phyloP scores from a whole-genome alignment of 176 grass and related monocot genomes.

The Musa acuminata region DNA sequence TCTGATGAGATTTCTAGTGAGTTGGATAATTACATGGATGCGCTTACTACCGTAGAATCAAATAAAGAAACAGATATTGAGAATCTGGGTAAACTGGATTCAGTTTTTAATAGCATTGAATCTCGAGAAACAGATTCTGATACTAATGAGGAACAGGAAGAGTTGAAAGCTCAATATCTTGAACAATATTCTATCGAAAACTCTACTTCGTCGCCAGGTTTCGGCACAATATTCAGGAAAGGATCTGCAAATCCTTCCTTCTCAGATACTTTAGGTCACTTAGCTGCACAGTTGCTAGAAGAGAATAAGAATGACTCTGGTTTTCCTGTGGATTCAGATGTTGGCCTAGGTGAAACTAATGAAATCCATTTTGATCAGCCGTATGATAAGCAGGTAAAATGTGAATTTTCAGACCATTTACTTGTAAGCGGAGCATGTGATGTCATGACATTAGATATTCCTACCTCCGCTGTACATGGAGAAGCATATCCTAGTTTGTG shows the following conservation, averaged over 20 bases:
- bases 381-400: no score
- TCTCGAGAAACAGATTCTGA: conserved; percentile 27
- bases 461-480: background rate
- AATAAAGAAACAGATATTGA: conserved; percentile 57
- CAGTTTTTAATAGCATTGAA: conserved; percentile 3
- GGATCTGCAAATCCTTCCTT: conserved; percentile 1
- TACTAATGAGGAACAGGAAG: conserved; percentile 7
- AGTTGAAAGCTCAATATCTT: background rate
- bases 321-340: background rate
- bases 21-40: conserved; percentile 50
- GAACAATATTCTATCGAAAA: conserved; percentile 2
- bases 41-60: conserved; percentile 58
- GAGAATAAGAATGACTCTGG: background rate
- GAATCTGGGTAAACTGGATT: conserved; percentile 21
- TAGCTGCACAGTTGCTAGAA: conserved; percentile 18
- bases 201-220: conserved; percentile 9
- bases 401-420: no score
- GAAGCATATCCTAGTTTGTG: background rate
- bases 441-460: background rate
- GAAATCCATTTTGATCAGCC: no score
- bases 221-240: conserved; percentile 11
- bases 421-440: no score
- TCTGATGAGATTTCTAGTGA: conserved; percentile 46
- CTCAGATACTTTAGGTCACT: conserved; percentile 11
- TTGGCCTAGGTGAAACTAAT: background rate